Conservation (phyloP, 2,329 filamentous ascomycete species). For the Sclerotinia trifoliorum region DNA sequence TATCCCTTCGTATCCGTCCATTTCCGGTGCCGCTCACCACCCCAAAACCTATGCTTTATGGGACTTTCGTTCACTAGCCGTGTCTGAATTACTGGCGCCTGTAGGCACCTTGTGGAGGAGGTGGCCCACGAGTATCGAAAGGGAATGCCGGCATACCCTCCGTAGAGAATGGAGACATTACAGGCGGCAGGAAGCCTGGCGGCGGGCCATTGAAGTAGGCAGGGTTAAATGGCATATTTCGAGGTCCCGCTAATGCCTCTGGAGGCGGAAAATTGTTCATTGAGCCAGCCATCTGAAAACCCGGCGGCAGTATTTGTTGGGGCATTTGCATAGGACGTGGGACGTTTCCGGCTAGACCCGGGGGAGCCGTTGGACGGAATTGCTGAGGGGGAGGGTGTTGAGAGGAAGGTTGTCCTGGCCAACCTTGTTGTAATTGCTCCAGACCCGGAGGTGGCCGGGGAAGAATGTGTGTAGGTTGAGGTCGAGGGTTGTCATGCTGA, state of each 20-base stretch:
- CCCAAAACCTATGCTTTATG: not conserved
- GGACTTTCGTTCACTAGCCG: not conserved
- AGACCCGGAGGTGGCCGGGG: constrained; percentile 62
- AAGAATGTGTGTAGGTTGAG: constrained; percentile 62
- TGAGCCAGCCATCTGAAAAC: constrained; percentile 57
- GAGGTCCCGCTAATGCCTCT: constrained; percentile 45
- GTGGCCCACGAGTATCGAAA: constrained; percentile 51
- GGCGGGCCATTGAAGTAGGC: constrained; percentile 46
- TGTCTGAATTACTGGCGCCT: constrained; percentile 40
- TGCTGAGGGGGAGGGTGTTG: constrained; percentile 43
- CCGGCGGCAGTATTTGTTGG: constrained; percentile 59
- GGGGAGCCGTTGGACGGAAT: constrained; percentile 51
- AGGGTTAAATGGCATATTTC: constrained; percentile 54
- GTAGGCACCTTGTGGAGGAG: constrained; percentile 51
- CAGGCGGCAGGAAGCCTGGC: constrained; percentile 54
- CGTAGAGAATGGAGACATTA: constrained; percentile 53
- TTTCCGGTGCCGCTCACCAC: not conserved
- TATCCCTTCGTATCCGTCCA: not conserved
- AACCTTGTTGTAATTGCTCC: constrained; percentile 50
- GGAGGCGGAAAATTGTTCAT: constrained; percentile 49
- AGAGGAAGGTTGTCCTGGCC: constrained; percentile 32
- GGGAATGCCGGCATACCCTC: constrained; percentile 52
- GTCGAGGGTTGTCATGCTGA: constrained; percentile 41
- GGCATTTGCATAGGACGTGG: constrained; percentile 49
- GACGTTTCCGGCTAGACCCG: constrained; percentile 51